Evolutionary conservation across 441 rosid species (phyloP), one percentile per base, ranked within the genome.

Genomic region (Populus hybrid): DNA sequence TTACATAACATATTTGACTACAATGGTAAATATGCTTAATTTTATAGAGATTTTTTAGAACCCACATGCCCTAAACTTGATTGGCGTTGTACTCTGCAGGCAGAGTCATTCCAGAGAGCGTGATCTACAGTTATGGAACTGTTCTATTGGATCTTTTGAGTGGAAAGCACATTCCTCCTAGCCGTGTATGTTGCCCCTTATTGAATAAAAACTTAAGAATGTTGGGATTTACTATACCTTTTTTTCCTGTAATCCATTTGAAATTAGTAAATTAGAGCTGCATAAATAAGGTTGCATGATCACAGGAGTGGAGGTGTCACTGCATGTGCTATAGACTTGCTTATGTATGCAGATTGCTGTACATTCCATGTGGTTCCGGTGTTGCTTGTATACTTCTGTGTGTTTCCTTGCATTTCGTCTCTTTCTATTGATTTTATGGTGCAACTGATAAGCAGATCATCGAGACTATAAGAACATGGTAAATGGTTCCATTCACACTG

Each of bases 51-150:
- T 35, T 20, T 35, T 69, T 32, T 69, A 14, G 71, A 32, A 18
- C 36, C 16, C 30, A 16, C 12, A 35, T 69, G 5, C 42, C 71
- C 21, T 32, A 20, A 16, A 32, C 14, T 69, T 69, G 71, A 20
- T 8, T 69, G 23, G 28, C 10, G 7, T 67, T 34, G 42, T 57
- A 24, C 70, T 64, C 76, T 88, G 75, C 90, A 92, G 95, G 95
- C 36, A 84, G 95, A 80, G 91, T 91, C 72, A 90, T 88, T 75
- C 95, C 94, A 21, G 96, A 90, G 78, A 92, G 95, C 82, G 95
- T 90, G 81, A 88, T 91, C 68, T 91, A 90, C 84, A 91, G 95
- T 83, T 91, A 87, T 78, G 95, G 94, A 76, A 90, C 95, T 64
- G 83, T 91, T 73, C 88, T 91, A 32, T 81, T 86, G 68, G 90